Base-by-base conservation (phyloP, 116 monocot species). In the Papilionanthe hybrid region DNA sequence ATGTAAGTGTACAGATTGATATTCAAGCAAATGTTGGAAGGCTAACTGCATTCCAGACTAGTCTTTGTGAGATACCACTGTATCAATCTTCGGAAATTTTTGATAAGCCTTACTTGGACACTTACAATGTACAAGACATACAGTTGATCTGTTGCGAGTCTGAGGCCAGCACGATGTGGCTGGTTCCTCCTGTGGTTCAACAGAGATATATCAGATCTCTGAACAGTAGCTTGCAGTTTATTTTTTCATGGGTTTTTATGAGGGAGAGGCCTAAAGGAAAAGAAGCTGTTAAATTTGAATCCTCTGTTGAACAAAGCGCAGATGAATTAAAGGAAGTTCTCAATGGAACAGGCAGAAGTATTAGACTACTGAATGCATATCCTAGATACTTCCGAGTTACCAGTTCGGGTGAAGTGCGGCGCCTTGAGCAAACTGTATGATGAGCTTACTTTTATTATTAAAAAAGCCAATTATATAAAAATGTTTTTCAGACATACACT, bases 251-350 rank as follows among this genome's bases (percentile, higher is more conserved):
- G 98, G 63, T 88, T 79, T 94, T 98, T 80, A 85, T 84, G 44
- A 94, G 98, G 77, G 93, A 93, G 73, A 94, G 98, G 68, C 98
- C 98, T 41, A 98, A 98, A 84, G 95, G 95, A 78, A 98, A 98
- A 81, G 98, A 98, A 87, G 78, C 87, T 81, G 98, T 98, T 25
- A 93, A 90, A 81, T 93, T 85, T 86, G 95, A 94, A 83, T 84
- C 80, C 50, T 13, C 56, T 88, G 72, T 92, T 58, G 82, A 79
- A 42, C 53, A 78, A 77, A 82, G 69, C 80, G 20, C 72, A 72
- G 77, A 71, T 83, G 84, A 88, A 82, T 88, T 98, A 58, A 87
- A 84, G 74, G 63, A 79, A 75, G 91, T 91, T 37, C 81, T 98
- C 9, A 92, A 94, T 84, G 98, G 98, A 65, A 86, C 86, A n/a